Evolutionary conservation across 2,329 filamentous ascomycete species (phyloP).

Genomic region (Phialophora expanda): DNA sequence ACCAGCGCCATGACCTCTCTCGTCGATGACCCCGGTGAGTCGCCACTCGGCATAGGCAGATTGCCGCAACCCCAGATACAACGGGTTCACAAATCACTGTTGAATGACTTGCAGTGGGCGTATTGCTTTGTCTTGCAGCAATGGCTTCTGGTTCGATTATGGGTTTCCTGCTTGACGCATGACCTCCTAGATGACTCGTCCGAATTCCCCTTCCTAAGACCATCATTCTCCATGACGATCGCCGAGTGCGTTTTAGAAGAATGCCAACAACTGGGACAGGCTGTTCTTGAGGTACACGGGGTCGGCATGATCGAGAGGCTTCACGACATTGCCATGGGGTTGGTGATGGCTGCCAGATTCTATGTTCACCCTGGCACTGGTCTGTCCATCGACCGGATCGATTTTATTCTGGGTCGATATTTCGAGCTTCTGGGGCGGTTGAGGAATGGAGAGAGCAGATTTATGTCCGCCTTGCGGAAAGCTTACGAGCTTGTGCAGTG

Average conservation of each 20-base stretch:
- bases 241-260: constrained; percentile 14
- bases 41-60: background rate
- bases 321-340: constrained; percentile 19
- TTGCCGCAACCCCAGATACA: background rate
- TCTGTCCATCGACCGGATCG: background rate
- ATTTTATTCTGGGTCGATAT: background rate
- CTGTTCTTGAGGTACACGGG: constrained; percentile 11
- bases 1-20: background rate
- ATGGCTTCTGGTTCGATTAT: constrained; percentile 19
- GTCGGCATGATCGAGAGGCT: constrained; percentile 15
- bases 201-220: background rate
- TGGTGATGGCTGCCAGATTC: constrained; percentile 3
- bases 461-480: background rate
- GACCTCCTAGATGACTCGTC: constrained; percentile 13
- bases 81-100: background rate
- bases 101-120: constrained; percentile 18
- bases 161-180: constrained; percentile 19
- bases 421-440: background rate
- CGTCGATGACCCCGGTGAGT: background rate
- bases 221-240: constrained; percentile 5
- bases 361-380: background rate
- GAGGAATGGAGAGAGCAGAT: constrained; percentile 1
- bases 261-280: constrained; percentile 2
- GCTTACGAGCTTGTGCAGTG: constrained; percentile 2
- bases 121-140: constrained; percentile 20